Percentiles rank a stretch among this genome's conserved stretches.
phyloP scores from a whole-genome alignment of 805 yeast species.

The Wickerhamiella vanderwaltii region DNA sequence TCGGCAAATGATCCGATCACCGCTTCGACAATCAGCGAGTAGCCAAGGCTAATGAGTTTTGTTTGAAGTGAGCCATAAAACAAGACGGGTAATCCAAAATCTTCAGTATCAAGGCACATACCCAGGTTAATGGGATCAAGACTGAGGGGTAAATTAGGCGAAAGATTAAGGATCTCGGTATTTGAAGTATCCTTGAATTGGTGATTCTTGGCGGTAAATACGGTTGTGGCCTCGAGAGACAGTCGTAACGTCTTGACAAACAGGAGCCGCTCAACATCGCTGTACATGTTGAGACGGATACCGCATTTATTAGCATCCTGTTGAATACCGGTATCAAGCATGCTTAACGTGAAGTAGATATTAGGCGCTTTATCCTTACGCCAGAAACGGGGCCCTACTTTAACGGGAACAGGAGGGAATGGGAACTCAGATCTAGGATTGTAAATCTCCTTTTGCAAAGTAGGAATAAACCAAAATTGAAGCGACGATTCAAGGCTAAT shows the following conservation, averaged over 20 bases:
- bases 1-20: conserved; percentile 2
- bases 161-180: conserved; percentile 1
- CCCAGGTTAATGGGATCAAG: conserved; percentile 9
- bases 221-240: conserved; percentile 4
- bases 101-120: conserved; percentile 4
- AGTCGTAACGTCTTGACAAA: background rate
- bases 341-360: background rate
- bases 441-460: background rate
- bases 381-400: background rate
- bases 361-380: background rate
- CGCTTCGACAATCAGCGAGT: conserved; percentile 2
- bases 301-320: conserved; percentile 4
- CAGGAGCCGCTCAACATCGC: conserved; percentile 4
- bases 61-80: conserved; percentile 7
- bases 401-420: conserved; percentile 1
- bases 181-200: background rate
- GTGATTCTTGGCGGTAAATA: conserved; percentile 3
- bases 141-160: conserved; percentile 7
- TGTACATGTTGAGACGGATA: background rate
- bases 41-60: background rate
- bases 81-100: conserved; percentile 1
- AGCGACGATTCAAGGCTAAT: conserved; percentile 5
- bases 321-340: conserved; percentile 4
- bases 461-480: conserved; percentile 11
- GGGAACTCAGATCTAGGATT: background rate